Evolutionary conservation across 139 green algal species (phyloP).

Genomic region (Edaphochlamys debaryana): DNA sequence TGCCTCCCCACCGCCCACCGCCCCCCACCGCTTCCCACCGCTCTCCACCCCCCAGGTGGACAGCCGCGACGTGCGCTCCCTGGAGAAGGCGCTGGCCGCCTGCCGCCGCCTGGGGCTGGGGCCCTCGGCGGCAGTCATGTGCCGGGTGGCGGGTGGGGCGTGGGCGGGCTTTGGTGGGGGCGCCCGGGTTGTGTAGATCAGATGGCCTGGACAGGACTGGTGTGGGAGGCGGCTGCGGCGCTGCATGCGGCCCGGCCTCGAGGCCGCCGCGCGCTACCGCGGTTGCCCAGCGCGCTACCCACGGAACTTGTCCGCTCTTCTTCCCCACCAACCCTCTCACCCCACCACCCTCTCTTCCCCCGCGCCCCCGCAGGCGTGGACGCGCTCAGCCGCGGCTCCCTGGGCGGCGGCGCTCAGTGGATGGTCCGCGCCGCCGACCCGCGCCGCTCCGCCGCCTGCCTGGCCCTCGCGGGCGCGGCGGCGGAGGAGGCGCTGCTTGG

Average conservation of each 20-base stretch:
- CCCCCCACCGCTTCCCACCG: no score
- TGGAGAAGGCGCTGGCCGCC: conserved; percentile 52
- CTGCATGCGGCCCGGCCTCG: no score
- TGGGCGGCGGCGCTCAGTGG: conserved; percentile 50
- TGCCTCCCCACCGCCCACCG: no score
- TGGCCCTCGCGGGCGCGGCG: conserved; percentile 44
- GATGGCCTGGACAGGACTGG: no score
- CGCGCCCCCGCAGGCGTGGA: conserved; percentile 5
- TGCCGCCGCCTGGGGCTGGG: conserved; percentile 53
- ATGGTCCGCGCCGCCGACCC: conserved; percentile 48
- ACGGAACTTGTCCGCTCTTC: no score
- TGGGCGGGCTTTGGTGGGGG: no score
- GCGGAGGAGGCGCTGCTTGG: conserved; percentile 37
- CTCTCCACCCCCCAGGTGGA: background rate
- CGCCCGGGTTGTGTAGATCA: no score
- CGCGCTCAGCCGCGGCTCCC: conserved; percentile 37
- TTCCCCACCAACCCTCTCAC: no score
- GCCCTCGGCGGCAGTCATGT: conserved; percentile 42
- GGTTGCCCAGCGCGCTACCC: no score
- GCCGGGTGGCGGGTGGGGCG: conserved; percentile 12
- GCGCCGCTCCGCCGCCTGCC: conserved; percentile 33
- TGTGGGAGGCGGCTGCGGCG: no score
- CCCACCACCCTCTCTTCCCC: background rate
- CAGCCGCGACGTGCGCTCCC: conserved; percentile 24
- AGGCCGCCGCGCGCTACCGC: no score